Base-by-base conservation (phyloP, 2,329 filamentous ascomycete species). In the Exophiala aquamarina region DNA sequence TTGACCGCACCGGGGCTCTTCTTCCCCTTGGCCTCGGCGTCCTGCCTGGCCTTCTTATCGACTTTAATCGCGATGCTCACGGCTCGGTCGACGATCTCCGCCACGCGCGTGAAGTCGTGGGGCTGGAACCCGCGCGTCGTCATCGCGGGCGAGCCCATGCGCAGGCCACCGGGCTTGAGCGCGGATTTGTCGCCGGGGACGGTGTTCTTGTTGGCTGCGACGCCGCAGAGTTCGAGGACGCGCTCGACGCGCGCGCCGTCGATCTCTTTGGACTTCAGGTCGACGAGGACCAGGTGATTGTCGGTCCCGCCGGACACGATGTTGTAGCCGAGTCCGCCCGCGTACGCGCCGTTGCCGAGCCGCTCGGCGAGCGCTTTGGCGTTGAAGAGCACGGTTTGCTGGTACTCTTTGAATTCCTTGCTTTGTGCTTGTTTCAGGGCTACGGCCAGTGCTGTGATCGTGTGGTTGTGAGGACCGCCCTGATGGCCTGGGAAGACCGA, bases 121-220 rank as follows among this genome's bases (percentile, higher is more conserved):
- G 89, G 84, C 59, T 89, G 86, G 74, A 98, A 95, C 56, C 93
- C 93, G 73, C 93, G 87, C 63, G 83, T 90, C 49, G 91, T 95
- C 93, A 98, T 98, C 70, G 93, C 93, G 38, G 93, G 93, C 36
- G 91, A 93, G 65, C 93, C 93, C 63, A 98, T 95, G 61, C 93
- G 89, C 70, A 98, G 85, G 77, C 93, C 93, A 65, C 85, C 89
- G 44, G 93, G 93, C 56, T 89, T 95, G 59, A 98, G 82, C 39
- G 93, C 93, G 49, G 89, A 95, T 80, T 95, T 96, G 80, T 98
- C 93, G 56, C 93, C 93, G 32, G 93, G 93, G 50, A 95, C 93
- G 52, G 89, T 86, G 83, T 98, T 98, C 84, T 98, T 98, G 84
- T 98, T 98, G 82, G 90, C 95, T 54, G 93, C 91, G 70, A 98